Percentiles rank a stretch among this genome's conserved stretches.
Conservation (phyloP, 495 filamentous ascomycete species). For the Annulohypoxylon stygium region DNA sequence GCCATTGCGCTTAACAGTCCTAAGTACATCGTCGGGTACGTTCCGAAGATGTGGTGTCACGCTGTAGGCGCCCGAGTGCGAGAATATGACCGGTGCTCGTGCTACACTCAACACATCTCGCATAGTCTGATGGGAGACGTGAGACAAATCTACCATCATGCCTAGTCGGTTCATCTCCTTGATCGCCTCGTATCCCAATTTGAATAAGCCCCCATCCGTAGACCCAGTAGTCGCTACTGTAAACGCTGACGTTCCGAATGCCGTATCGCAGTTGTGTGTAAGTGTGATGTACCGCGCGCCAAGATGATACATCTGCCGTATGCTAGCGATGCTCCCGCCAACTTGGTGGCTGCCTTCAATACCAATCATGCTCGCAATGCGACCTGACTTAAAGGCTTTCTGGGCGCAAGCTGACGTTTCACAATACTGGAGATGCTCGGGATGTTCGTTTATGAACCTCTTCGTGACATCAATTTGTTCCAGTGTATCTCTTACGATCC, state of each 20-base stretch:
- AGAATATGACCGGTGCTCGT: slow-evolving; percentile 69
- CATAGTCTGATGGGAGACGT: slow-evolving; percentile 69
- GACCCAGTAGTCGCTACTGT: slow-evolving; percentile 48
- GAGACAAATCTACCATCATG: slow-evolving; percentile 65
- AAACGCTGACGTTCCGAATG: slow-evolving; percentile 66
- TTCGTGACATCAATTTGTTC: slow-evolving; percentile 54
- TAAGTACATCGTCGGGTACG: slow-evolving; percentile 70
- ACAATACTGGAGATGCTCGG: slow-evolving; percentile 43
- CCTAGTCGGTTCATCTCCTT: slow-evolving; percentile 69
- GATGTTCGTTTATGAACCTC: slow-evolving; percentile 45
- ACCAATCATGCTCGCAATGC: slow-evolving; percentile 51
- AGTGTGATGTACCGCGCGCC: slow-evolving; percentile 56
- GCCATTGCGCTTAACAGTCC: slow-evolving; percentile 65
- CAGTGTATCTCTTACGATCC: slow-evolving; percentile 50
- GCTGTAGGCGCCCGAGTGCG: slow-evolving; percentile 66
- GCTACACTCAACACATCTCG: slow-evolving; percentile 65
- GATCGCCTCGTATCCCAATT: slow-evolving; percentile 40
- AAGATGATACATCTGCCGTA: slow-evolving; percentile 54
- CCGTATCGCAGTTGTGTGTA: slow-evolving; percentile 56
- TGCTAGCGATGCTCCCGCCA: slow-evolving; percentile 44
- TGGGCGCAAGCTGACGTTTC: slow-evolving; percentile 38
- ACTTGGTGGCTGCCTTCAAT: slow-evolving; percentile 51
- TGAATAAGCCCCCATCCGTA: slow-evolving; percentile 37
- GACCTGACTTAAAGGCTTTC: slow-evolving; percentile 41
- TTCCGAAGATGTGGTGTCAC: slow-evolving; percentile 70